Conservation (phyloP, 768 basidiomycete genomes). For the Boletus sp. region DNA sequence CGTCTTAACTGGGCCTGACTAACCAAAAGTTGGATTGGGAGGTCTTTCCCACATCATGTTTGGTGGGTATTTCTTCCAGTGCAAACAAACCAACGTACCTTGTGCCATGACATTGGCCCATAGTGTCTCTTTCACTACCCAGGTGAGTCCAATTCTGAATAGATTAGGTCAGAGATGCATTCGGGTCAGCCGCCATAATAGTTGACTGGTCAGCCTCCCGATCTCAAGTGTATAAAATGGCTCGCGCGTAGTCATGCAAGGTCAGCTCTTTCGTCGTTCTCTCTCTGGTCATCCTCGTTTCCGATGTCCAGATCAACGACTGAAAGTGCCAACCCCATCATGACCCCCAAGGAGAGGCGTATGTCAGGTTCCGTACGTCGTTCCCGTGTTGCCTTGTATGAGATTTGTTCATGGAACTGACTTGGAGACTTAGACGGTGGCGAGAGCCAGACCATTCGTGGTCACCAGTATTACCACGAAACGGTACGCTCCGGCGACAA, state of each 20-base stretch:
- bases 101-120: no score
- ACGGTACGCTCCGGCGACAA: background rate
- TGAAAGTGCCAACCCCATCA: background rate
- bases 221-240: background rate
- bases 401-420: background rate
- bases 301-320: background rate
- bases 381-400: background rate
- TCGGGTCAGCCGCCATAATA: background rate
- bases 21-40: background rate
- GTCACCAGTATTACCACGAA: constrained; percentile 1
- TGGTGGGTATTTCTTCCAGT: background rate
- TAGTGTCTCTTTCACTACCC: background rate
- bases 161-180: background rate
- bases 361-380: background rate
- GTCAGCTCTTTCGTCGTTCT: background rate
- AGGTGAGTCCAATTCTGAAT: background rate
- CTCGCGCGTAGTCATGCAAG: background rate
- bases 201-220: background rate
- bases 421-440: background rate
- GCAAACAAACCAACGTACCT: background rate
- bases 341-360: background rate
- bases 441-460: constrained; percentile 7
- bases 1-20: background rate
- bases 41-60: background rate
- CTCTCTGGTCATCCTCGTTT: background rate